A percentile compares a stretch with the other conserved stretches of the same genome.
Conservation (phyloP, 371 early-diverging fungal genomes). For the Cokeromyces recurvatus region DNA sequence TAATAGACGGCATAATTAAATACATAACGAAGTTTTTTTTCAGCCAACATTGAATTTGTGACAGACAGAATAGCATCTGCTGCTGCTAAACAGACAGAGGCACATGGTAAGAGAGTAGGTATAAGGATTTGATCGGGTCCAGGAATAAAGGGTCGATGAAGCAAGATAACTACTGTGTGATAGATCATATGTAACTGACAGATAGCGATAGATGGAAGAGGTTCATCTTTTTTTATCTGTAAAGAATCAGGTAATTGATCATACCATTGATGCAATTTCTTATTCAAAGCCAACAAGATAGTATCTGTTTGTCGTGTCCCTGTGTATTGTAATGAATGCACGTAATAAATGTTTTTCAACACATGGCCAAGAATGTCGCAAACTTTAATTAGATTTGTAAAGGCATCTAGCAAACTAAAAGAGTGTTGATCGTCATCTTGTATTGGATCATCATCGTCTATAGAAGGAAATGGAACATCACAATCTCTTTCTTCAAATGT, state of each 20-base stretch:
- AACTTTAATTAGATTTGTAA: constrained; percentile 33
- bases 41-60: constrained; percentile 26
- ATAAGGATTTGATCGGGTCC: constrained; percentile 20
- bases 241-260: constrained; percentile 35
- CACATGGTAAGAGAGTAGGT: constrained; percentile 30
- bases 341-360: constrained; percentile 41
- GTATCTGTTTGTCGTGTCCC: constrained; percentile 23
- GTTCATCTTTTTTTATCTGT: constrained; percentile 25
- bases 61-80: constrained; percentile 47
- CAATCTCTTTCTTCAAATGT: constrained; percentile 43
- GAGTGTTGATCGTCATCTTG: not conserved
- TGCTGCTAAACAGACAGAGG: constrained; percentile 41
- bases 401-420: constrained; percentile 19
- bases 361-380: constrained; percentile 44
- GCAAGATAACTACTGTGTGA: constrained; percentile 35
- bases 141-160: constrained; percentile 43
- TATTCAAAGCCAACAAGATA: constrained; percentile 34
- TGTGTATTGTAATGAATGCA: constrained; percentile 29
- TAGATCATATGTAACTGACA: constrained; percentile 46
- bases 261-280: constrained; percentile 40
- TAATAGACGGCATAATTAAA: constrained; percentile 35
- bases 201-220: constrained; percentile 21
- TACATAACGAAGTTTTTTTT: constrained; percentile 28
- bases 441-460: constrained; percentile 35
- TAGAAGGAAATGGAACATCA: constrained; percentile 42